phyloP scores from a whole-genome alignment of 1,284 basidiomycete species.

The Cyathus pygmaeus region DNA sequence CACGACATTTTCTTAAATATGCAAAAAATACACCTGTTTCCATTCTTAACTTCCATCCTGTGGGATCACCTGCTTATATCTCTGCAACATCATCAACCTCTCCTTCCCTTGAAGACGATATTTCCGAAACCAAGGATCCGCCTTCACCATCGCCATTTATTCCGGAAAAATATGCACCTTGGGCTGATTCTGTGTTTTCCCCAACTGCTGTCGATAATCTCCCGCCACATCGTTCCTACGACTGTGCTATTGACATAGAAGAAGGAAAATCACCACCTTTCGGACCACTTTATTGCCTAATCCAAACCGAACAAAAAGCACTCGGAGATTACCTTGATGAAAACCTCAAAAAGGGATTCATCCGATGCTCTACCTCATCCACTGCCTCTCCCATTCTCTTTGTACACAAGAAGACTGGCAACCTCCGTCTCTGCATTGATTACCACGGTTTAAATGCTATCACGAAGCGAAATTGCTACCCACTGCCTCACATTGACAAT shows the following conservation, averaged over 20 bases:
- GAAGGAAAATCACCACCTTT: conserved; percentile 40
- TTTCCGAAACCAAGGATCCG: conserved; percentile 2
- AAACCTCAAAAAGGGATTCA: conserved; percentile 46
- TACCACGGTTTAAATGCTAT: conserved; percentile 52
- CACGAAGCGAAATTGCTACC: conserved; percentile 45
- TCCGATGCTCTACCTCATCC: conserved; percentile 46
- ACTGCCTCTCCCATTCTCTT: conserved; percentile 56
- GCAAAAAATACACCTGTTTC: conserved; percentile 8
- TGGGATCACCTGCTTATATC: conserved; percentile 12
- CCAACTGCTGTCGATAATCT: conserved; percentile 20
- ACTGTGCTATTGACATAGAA: conserved; percentile 42
- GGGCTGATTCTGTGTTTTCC: conserved; percentile 22
- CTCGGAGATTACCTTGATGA: conserved; percentile 48
- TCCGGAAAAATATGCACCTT: conserved; percentile 11
- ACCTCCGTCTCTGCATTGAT: conserved; percentile 47
- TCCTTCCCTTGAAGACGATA: conserved; percentile 3
- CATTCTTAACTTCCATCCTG: conserved; percentile 7
- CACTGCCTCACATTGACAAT: conserved; percentile 48
- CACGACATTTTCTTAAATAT: conserved; percentile 10
- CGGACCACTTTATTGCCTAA: conserved; percentile 45
- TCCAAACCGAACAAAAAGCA: conserved; percentile 39
- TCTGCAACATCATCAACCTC: conserved; percentile 6
- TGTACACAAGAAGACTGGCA: conserved; percentile 35
- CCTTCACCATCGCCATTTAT: conserved; percentile 5
- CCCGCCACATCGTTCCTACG: conserved; percentile 24